phyloP scores from a whole-genome alignment of 176 grass and related monocot genomes.

The Aegilops speltoides region DNA sequence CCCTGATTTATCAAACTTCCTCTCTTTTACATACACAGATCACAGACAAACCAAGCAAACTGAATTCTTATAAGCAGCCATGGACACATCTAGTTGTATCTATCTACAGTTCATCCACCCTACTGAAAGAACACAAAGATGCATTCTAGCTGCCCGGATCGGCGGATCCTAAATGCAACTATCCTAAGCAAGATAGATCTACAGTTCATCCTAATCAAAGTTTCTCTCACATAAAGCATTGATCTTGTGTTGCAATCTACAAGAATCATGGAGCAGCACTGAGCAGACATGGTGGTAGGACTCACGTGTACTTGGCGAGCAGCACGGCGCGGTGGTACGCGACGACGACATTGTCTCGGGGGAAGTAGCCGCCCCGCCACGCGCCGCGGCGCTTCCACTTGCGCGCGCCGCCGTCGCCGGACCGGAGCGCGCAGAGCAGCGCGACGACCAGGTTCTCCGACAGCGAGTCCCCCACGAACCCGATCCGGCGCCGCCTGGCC shows the following conservation, averaged over 20 bases:
- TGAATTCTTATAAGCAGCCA: background rate
- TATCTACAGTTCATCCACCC: background rate
- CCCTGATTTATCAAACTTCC: too few relatives aligned
- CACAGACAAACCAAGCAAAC: background rate
- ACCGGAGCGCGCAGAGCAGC: slow-evolving; percentile 71
- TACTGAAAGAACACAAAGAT: too few relatives aligned
- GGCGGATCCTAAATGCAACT: background rate
- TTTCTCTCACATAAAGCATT: too few relatives aligned
- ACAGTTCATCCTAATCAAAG: too few relatives aligned
- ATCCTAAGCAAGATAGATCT: too few relatives aligned
- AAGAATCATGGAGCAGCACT: background rate
- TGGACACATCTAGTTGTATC: background rate
- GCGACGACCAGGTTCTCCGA: slow-evolving; percentile 87
- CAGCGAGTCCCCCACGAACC: slow-evolving; percentile 77
- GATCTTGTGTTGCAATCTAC: background rate
- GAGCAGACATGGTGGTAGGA: background rate
- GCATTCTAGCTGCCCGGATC: background rate
- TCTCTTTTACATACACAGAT: too few relatives aligned
- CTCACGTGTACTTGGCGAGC: slow-evolving; percentile 85
- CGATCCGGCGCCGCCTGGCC: slow-evolving; percentile 52
- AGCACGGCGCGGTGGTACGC: slow-evolving; percentile 92
- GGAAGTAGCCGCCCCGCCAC: slow-evolving; percentile 89
- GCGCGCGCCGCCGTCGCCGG: slow-evolving; percentile 48
- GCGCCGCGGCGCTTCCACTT: slow-evolving; percentile 96
- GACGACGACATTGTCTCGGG: slow-evolving; percentile 62